Conservation (phyloP, 73 alveolate genomes). For the Stentor coeruleus region DNA sequence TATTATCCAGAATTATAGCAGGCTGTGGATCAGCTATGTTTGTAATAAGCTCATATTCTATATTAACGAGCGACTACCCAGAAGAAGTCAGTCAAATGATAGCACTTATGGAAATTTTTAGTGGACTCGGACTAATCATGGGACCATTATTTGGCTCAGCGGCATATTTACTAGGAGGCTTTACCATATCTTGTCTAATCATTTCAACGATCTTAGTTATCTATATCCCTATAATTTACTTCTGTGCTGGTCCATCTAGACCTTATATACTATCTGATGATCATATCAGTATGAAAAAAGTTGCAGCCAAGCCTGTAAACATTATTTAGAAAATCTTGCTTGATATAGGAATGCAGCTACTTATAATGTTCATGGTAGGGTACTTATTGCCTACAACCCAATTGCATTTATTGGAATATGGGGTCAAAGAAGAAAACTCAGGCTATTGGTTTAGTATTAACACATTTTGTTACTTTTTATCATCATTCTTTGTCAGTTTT, state of each 20-base stretch:
- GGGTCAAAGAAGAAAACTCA: neutral
- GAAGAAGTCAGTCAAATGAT: neutral
- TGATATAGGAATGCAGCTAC: neutral
- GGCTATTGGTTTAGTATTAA: neutral
- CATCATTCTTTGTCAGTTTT: neutral
- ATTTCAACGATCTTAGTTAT: neutral
- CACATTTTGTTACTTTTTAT: neutral
- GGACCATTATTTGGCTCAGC: slow-evolving; percentile 16
- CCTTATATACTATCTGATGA: neutral
- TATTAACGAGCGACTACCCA: neutral
- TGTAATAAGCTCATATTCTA: neutral
- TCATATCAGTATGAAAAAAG: neutral
- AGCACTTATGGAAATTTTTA: neutral
- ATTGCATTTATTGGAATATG: neutral
- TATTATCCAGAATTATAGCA: neutral
- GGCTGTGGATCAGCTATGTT: neutral
- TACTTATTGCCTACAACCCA: neutral
- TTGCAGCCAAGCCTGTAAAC: neutral
- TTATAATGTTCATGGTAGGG: neutral
- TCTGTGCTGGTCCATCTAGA: neutral
- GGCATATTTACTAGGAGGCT: neutral
- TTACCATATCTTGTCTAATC: neutral
- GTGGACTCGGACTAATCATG: neutral
- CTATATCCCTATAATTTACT: neutral
- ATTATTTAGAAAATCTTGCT: neutral